A percentile compares a stretch with the other conserved stretches of the same genome.
Conservation (phyloP, 1,284 basidiomycete species). For the Trametes hirsuta region DNA sequence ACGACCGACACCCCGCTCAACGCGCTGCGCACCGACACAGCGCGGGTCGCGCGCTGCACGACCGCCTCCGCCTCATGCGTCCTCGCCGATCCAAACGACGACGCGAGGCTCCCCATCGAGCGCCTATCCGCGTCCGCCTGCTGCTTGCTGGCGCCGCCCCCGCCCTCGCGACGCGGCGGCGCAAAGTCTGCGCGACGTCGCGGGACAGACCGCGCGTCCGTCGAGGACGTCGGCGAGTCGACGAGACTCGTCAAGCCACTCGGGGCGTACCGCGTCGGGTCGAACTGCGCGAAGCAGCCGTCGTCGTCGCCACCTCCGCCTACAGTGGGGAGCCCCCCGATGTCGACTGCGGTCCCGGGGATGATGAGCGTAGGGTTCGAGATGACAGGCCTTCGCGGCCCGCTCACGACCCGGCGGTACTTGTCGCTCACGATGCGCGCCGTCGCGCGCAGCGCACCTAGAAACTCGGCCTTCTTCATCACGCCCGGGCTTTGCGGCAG, state of each 20-base stretch:
- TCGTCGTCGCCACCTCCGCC: conserved; percentile 6
- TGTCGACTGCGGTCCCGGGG: conserved; percentile 15
- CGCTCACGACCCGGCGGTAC: conserved; percentile 52
- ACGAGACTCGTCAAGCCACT: conserved; percentile 41
- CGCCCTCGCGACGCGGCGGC: conserved; percentile 41
- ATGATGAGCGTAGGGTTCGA: conserved; percentile 36
- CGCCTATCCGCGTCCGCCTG: conserved; percentile 11
- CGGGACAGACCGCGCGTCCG: conserved; percentile 65
- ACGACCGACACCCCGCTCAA: conserved; percentile 39
- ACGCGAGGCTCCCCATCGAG: conserved; percentile 33
- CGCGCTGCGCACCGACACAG: conserved; percentile 51
- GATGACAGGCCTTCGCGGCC: conserved; percentile 31
- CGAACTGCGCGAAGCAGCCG: conserved; percentile 42
- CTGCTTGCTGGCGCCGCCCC: conserved; percentile 8
- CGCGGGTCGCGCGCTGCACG: conserved; percentile 49
- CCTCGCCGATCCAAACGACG: conserved; percentile 32
- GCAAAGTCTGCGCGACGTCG: conserved; percentile 66
- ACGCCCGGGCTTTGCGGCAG: conserved; percentile 47
- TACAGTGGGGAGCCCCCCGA: conserved; percentile 26
- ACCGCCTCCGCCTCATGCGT: conserved; percentile 51
- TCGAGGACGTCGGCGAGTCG: conserved; percentile 65
- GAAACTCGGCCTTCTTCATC: conserved; percentile 70
- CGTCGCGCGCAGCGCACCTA: conserved; percentile 59
- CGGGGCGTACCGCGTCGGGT: conserved; percentile 43
- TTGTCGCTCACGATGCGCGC: conserved; percentile 64